Conservation (phyloP, 805 yeast genomes). For the Metschnikowia matae region DNA sequence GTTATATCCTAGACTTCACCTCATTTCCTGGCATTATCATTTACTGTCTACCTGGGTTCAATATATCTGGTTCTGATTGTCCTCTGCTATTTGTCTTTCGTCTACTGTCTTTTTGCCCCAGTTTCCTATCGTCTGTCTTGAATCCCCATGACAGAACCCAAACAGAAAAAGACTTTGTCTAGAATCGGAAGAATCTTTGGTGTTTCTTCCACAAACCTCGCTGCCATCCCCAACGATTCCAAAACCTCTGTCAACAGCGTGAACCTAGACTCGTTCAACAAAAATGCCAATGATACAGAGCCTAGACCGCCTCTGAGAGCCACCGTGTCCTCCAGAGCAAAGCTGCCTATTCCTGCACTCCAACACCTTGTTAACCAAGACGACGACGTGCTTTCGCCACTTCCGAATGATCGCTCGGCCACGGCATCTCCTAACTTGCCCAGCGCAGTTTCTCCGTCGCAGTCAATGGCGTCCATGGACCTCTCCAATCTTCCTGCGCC, state of each 20-base stretch:
- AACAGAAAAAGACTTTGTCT: conserved; percentile 22
- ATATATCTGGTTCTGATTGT: no score
- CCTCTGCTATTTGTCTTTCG: no score
- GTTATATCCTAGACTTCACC: background rate
- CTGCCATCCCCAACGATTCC: conserved; percentile 9
- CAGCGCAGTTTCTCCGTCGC: conserved; percentile 6
- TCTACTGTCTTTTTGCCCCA: no score
- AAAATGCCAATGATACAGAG: conserved; percentile 5
- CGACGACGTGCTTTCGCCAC: conserved; percentile 19
- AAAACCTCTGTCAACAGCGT: conserved; percentile 5
- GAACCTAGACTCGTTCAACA: conserved; percentile 3
- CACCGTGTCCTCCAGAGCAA: conserved; percentile 4
- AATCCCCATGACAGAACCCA: conserved; percentile 19
- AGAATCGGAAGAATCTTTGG: conserved; percentile 26
- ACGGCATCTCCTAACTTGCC: conserved; percentile 11
- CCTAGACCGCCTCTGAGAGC: conserved; percentile 5
- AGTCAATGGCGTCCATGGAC: conserved; percentile 5
- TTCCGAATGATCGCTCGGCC: conserved; percentile 16
- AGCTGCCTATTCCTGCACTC: conserved; percentile 6
- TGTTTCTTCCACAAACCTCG: conserved; percentile 19
- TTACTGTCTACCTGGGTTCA: no score
- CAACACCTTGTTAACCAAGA: conserved; percentile 1
- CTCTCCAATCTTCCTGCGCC: conserved; percentile 5
- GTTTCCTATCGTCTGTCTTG: no score
- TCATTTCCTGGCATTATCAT: background rate